Conservation (phyloP, 2,329 filamentous ascomycete genomes). For the Claviceps maximensis region DNA sequence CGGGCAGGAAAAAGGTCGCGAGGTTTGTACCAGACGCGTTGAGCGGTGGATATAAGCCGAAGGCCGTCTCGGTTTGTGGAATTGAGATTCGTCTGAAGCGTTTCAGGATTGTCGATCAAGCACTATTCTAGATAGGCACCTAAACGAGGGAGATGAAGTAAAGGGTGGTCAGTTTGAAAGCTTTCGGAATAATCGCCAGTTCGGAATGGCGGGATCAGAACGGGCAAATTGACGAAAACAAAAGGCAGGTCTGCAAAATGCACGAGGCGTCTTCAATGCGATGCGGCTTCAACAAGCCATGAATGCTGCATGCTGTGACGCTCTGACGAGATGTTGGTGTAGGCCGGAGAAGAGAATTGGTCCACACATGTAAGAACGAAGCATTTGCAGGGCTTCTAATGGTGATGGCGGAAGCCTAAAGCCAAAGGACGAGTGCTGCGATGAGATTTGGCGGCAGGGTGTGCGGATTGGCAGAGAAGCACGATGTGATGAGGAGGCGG, state of each 20-base stretch:
- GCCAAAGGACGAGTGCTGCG: neutral
- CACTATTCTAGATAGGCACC: conserved; percentile 1
- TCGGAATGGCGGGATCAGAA: neutral
- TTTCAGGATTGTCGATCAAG: neutral
- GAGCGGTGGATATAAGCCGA: conserved; percentile 1
- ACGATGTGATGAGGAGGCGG: conserved; percentile 1
- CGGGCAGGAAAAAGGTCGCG: neutral
- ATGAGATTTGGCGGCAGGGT: conserved; percentile 8
- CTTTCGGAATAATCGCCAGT: neutral
- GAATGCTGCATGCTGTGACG: neutral
- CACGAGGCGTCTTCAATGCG: conserved; percentile 12
- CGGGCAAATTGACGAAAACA: neutral
- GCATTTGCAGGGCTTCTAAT: neutral
- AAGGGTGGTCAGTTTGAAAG: neutral
- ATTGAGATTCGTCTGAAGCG: conserved; percentile 1
- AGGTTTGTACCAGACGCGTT: neutral
- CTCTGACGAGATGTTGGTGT: neutral
- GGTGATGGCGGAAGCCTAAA: neutral
- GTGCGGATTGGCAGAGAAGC: neutral
- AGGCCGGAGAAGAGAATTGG: neutral
- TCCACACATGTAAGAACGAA: neutral
- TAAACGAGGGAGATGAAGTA: neutral
- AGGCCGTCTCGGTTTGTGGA: neutral
- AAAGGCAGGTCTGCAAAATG: conserved; percentile 13
- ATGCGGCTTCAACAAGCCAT: neutral